These are phyloP conservation scores for Chlamydomonas schloesseri DNA, from an alignment of 139 green algal species.

Conservation along the genomic window DNA sequence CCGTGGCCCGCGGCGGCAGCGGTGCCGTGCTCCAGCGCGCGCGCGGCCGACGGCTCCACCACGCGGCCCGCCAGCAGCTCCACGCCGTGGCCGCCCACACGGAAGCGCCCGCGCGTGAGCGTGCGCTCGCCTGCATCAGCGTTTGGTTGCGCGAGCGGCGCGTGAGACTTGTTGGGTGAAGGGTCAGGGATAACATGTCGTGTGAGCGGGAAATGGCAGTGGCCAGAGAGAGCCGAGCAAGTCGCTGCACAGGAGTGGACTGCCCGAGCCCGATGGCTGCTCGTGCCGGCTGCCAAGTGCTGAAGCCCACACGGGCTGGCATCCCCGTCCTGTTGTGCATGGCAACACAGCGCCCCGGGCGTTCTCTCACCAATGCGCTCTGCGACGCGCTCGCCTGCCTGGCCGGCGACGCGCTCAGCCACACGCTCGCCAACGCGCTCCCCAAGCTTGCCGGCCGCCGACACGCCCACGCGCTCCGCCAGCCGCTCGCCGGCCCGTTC, in stretches of 20 bases:
- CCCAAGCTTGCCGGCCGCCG: constrained; percentile 29
- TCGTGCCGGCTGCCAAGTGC: too few relatives aligned
- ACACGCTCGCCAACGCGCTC: constrained; percentile 47
- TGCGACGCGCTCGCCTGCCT: constrained; percentile 37
- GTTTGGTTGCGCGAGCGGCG: not conserved
- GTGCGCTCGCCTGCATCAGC: constrained; percentile 39
- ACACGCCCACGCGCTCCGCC: constrained; percentile 10
- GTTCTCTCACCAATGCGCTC: constrained; percentile 28
- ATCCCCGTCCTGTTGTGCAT: too few relatives aligned
- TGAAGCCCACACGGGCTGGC: too few relatives aligned
- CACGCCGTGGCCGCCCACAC: not conserved
- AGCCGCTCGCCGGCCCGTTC: constrained; percentile 47
- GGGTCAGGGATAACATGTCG: too few relatives aligned
- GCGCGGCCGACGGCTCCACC: constrained; percentile 17
- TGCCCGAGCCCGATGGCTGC: too few relatives aligned
- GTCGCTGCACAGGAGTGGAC: too few relatives aligned
- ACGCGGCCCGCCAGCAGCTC: constrained; percentile 12
- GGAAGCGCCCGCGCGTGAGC: not conserved
- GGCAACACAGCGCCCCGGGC: not conserved
- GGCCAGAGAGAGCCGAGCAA: too few relatives aligned
- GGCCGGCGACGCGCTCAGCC: constrained; percentile 38
- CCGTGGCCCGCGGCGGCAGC: constrained; percentile 3
- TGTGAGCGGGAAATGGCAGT: too few relatives aligned
- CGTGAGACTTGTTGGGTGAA: not conserved
- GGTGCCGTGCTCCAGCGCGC: constrained; percentile 3